A percentile compares a stretch with the other conserved stretches of the same genome.
phyloP scores from a whole-genome alignment of 139 green algal species.

The Mychonastes homosphaera region DNA sequence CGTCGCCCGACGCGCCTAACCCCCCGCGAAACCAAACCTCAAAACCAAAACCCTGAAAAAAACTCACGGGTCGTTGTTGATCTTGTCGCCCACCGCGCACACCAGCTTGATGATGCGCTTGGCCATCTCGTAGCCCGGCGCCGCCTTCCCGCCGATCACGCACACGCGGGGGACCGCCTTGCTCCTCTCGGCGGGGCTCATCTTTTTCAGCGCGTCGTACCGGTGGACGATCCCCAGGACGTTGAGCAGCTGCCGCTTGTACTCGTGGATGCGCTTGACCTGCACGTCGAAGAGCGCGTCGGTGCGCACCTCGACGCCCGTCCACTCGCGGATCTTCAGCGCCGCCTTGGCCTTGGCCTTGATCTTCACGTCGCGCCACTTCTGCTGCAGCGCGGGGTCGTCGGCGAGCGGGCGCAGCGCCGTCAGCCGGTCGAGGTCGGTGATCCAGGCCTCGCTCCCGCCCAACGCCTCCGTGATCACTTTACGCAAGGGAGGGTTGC shows the following conservation, averaged over 20 bases:
- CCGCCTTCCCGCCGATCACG: conserved; percentile 96
- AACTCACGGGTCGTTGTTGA: conserved; percentile 99
- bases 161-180: conserved; percentile 77
- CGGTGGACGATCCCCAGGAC: conserved; percentile 74
- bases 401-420: conserved; percentile 47
- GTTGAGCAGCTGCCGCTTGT: conserved; percentile 97
- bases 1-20: too few species aligned
- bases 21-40: too few species aligned
- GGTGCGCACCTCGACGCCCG: conserved; percentile 56
- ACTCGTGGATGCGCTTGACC: conserved; percentile 99
- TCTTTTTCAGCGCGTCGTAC: conserved; percentile 87
- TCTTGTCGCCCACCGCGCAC: conserved; percentile 52
- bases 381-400: conserved; percentile 67
- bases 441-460: neutral
- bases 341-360: conserved; percentile 70
- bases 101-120: conserved; percentile 97
- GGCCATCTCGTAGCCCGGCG: conserved; percentile 92
- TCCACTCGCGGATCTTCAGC: conserved; percentile 57
- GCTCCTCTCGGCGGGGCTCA: conserved; percentile 72
- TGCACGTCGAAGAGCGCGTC: conserved; percentile 91
- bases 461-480: conserved; percentile 19
- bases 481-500: conserved; percentile 10
- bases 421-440: conserved; percentile 24
- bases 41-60: too few species aligned
- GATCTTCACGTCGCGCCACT: conserved; percentile 79